Conservation (phyloP, 2,329 filamentous ascomycete genomes). For the Sordariomycetes sp. region DNA sequence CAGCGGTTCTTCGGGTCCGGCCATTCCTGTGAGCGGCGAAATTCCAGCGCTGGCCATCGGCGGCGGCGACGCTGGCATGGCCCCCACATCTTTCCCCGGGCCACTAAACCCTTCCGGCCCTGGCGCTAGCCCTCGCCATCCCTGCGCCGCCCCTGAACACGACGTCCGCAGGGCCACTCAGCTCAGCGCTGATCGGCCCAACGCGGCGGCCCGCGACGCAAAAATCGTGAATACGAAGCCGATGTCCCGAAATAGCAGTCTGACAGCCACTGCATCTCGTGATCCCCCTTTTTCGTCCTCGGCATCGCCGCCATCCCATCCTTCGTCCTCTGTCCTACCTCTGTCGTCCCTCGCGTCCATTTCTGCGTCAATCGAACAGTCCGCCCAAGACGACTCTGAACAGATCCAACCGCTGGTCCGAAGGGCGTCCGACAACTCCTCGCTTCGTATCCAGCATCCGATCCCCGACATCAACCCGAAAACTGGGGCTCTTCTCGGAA, state of each 20-base stretch:
- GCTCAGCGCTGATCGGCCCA: neutral
- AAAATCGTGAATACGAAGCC: neutral
- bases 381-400: constrained; percentile 7
- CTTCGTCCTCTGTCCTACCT: neutral
- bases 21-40: neutral
- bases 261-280: neutral
- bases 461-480: constrained; percentile 51
- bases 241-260: neutral
- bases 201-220: neutral
- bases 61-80: neutral
- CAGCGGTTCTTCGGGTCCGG: neutral
- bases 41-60: neutral
- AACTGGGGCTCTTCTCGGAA: constrained; percentile 51
- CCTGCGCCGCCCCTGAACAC: neutral
- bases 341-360: constrained; percentile 5
- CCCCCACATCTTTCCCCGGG: neutral
- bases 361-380: constrained; percentile 9
- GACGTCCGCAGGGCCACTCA: neutral
- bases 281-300: neutral
- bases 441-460: constrained; percentile 42
- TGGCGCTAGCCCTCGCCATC: neutral
- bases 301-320: neutral
- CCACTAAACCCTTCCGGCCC: neutral
- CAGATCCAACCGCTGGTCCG: constrained; percentile 32
- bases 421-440: constrained; percentile 31